Evolutionary conservation across 257 asterid genomes (phyloP), one percentile per base, ranked within the genome.

Genomic region (Eustoma russellianum): DNA sequence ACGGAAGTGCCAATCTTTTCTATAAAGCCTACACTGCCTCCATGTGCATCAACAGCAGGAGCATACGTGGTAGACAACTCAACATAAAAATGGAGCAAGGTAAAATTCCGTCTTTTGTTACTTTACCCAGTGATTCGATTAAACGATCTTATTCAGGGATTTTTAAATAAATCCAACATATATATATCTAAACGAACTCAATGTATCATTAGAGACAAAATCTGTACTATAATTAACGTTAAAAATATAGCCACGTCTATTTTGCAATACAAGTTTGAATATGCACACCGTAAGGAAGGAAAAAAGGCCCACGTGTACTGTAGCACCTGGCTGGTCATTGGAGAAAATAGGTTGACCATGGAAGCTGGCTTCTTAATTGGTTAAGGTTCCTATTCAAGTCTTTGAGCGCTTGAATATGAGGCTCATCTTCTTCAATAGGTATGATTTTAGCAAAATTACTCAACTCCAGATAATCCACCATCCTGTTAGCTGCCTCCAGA

Each of bases 401-500:
- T 53, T 86, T 72, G 10, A 83, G 61, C 19, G 68, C 48, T 52
- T 79, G 74, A 60, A 83, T 50, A 41, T 79, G 88, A 28, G 79
- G 77, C 68, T 79, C 80, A 46, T 83, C 85, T 60, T 77, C 93
- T 40, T 67, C 64, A 13, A 80, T 72, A 1, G 82, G 63, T 28
- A 58, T 14, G 48, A 83, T 73, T 52, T 62, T 70, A 7, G 76
- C 83, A 51, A 66, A 64, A 59, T 24, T 62, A 49, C 81, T 81
- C 66, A 70, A 71, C 43, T 69, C 77, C 5, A 83, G 64, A 70
- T 63, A 75, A 44, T 79, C 93, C 57, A 70, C 70, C 34, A 59
- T 81, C 71, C 78, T 71, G 46, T 79, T 83, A 6, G 93, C 93
- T 7, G 82, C 93, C 63, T 79, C 88, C 3, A 83, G 68, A 41